Conservation (phyloP, 148 eudicot species). For the Rhododendron molle region DNA sequence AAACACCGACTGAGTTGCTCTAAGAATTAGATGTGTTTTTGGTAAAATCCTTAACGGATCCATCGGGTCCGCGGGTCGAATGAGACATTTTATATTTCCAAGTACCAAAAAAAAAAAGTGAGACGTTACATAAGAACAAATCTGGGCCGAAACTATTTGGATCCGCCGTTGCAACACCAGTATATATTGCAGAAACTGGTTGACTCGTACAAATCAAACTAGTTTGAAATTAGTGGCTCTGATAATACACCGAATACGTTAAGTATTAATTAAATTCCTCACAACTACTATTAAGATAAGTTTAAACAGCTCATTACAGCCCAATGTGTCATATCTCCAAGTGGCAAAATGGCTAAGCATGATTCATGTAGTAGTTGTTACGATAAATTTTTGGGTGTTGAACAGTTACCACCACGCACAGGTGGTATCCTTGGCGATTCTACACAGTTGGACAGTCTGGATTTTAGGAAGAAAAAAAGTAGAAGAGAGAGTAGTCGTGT, state of each 20-base stretch:
- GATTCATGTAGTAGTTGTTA: neutral
- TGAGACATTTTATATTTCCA: no score
- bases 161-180: neutral
- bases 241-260: neutral
- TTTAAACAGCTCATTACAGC: neutral
- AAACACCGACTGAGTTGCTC: no score
- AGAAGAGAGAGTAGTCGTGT: no score
- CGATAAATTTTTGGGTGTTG: no score
- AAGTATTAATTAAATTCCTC: neutral
- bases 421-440: no score
- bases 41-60: no score
- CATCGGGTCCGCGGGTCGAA: no score
- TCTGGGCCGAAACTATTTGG: neutral
- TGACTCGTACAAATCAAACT: no score
- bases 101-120: no score
- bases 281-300: neutral
- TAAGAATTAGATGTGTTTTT: no score
- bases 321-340: neutral
- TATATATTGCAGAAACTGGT: neutral
- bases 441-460: rapidly evolving
- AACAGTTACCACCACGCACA: no score
- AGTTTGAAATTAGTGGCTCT: neutral
- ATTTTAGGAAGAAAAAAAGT: no score
- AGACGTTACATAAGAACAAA: neutral
- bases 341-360: neutral